phyloP scores from a whole-genome alignment of 164 flowering plant species.

The Stephania cephalantha region DNA sequence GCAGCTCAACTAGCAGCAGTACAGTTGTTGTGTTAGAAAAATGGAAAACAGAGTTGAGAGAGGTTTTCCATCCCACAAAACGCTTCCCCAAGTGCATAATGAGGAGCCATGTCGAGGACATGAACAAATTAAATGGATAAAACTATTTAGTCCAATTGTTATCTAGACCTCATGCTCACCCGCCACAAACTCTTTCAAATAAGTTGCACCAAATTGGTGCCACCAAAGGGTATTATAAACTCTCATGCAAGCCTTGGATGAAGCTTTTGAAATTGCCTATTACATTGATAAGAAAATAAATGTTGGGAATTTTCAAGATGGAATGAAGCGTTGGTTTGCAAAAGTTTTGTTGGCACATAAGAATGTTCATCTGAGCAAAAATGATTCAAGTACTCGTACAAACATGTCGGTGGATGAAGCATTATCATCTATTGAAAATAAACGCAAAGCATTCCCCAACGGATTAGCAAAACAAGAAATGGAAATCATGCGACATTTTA shows the following conservation, averaged over 20 bases:
- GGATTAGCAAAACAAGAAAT: too few relatives aligned
- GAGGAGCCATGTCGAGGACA: background rate
- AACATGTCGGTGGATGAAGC: too few relatives aligned
- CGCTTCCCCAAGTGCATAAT: background rate
- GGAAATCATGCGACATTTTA: too few relatives aligned
- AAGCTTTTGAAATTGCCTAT: background rate
- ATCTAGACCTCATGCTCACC: background rate
- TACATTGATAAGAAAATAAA: background rate
- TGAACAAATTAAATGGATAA: conserved; percentile 9
- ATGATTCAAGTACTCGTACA: background rate
- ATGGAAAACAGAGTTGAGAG: background rate
- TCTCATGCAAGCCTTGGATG: background rate
- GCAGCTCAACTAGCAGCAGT: background rate
- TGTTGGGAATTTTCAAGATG: background rate
- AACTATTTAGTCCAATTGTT: background rate
- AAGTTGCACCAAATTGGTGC: background rate
- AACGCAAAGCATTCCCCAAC: too few relatives aligned
- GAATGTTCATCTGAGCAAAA: background rate
- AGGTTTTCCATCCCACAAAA: background rate
- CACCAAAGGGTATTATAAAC: background rate
- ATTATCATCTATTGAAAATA: too few relatives aligned
- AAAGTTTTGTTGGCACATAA: background rate
- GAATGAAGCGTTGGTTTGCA: background rate
- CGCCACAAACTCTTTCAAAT: background rate
- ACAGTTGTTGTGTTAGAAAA: background rate